A percentile compares a stretch with the other conserved stretches of the same genome.
Evolutionary conservation across 1,284 basidiomycete genomes (phyloP).

Genomic region (Caloboletus firmus): DNA sequence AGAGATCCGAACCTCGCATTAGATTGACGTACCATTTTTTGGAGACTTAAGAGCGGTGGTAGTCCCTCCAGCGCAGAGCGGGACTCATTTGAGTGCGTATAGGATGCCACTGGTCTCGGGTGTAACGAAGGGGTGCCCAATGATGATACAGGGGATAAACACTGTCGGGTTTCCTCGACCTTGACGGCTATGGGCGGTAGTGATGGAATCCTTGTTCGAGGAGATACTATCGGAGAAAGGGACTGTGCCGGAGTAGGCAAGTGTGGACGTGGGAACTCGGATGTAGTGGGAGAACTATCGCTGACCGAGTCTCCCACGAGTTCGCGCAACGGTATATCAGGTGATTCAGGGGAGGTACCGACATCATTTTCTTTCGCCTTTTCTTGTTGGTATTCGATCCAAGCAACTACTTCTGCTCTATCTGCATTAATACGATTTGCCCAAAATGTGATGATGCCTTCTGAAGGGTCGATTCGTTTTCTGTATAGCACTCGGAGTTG

Average conservation of each 20-base stretch:
- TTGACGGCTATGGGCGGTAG: constrained; percentile 34
- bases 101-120: background rate
- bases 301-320: background rate
- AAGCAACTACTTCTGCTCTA: constrained; percentile 20
- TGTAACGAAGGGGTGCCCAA: background rate
- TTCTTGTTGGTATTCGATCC: constrained; percentile 33
- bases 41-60: constrained; percentile 5
- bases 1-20: no score
- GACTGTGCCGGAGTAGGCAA: constrained; percentile 32
- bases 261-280: constrained; percentile 21
- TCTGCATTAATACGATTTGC: constrained; percentile 25
- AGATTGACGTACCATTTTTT: constrained; percentile 9
- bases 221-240: constrained; percentile 17
- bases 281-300: constrained; percentile 18
- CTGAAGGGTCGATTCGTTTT: constrained; percentile 18
- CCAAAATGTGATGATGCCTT: constrained; percentile 30
- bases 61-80: background rate
- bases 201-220: constrained; percentile 22
- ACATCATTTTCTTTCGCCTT: constrained; percentile 18
- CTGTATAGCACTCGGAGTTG: constrained; percentile 24
- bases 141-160: constrained; percentile 6
- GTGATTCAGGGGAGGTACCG: constrained; percentile 1
- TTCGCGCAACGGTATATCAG: constrained; percentile 9
- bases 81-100: background rate
- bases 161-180: constrained; percentile 16